These are phyloP conservation scores for Xylogone sp. DNA, from an alignment of 2,329 filamentous ascomycete species.

Conservation along the genomic window DNA sequence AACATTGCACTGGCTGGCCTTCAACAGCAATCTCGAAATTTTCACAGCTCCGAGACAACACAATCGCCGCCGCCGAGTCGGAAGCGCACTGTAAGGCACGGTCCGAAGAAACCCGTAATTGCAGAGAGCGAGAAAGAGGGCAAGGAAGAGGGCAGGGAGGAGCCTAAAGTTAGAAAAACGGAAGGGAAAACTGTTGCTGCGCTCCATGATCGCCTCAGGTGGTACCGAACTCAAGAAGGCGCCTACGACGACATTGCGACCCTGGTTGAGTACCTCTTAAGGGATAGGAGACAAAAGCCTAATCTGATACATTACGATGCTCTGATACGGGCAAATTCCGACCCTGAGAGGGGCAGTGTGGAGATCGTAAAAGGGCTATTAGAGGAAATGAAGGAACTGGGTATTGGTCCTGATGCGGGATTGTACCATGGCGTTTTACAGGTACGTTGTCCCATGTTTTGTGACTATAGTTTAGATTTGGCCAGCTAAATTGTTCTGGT, in stretches of 20 bases:
- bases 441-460: slow-evolving; percentile 39
- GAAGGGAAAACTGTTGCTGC: slow-evolving; percentile 28
- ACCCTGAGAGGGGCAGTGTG: slow-evolving; percentile 61
- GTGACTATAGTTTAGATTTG: background rate
- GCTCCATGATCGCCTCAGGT: slow-evolving; percentile 46
- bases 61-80: too few species aligned
- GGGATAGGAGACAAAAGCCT: slow-evolving; percentile 48
- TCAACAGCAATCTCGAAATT: slow-evolving; percentile 4
- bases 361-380: slow-evolving; percentile 60
- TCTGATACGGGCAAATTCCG: slow-evolving; percentile 68
- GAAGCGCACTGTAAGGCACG: too few species aligned
- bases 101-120: too few species aligned
- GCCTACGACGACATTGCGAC: slow-evolving; percentile 35
- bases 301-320: slow-evolving; percentile 66
- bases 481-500: slow-evolving; percentile 3
- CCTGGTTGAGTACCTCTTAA: slow-evolving; percentile 56
- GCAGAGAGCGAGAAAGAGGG: too few species aligned
- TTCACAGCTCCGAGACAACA: slow-evolving; percentile 9
- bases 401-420: slow-evolving; percentile 58
- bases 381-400: slow-evolving; percentile 63
- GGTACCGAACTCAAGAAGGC: slow-evolving; percentile 32
- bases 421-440: slow-evolving; percentile 71
- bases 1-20: background rate
- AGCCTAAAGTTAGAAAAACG: slow-evolving; percentile 16
- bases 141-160: too few species aligned